phyloP scores from a whole-genome alignment of 139 green algal species.

The Coelastrella sp. region DNA sequence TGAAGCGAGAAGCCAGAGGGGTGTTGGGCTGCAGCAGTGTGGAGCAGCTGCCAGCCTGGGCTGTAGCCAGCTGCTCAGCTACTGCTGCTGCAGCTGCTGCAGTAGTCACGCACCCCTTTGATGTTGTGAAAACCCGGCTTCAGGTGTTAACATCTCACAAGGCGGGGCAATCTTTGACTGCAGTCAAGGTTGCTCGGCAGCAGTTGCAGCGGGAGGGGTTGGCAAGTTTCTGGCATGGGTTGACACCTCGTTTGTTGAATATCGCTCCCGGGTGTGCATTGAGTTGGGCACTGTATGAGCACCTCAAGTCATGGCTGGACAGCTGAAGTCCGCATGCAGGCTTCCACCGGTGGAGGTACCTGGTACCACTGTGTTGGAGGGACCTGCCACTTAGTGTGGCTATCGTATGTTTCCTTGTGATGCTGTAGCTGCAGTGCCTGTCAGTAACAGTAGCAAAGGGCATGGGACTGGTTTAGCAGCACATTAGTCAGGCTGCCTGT shows the following conservation, averaged over 20 bases:
- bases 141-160: constrained; percentile 72
- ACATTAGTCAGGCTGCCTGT: no score
- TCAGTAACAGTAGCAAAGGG: no score
- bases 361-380: neutral
- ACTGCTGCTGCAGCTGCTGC: constrained; percentile 31
- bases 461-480: no score
- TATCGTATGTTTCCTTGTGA: no score
- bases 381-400: no score
- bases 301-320: constrained; percentile 63
- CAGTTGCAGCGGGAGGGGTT: constrained; percentile 64
- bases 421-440: no score
- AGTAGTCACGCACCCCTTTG: constrained; percentile 79
- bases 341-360: no score
- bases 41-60: constrained; percentile 50
- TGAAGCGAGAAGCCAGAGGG: constrained; percentile 55
- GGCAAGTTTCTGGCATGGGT: constrained; percentile 59
- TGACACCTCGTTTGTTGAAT: constrained; percentile 69
- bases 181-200: constrained; percentile 44
- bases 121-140: constrained; percentile 90
- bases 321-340: neutral
- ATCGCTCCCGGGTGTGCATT: constrained; percentile 74
- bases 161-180: constrained; percentile 5
- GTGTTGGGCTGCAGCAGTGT: neutral
- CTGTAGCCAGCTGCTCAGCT: constrained; percentile 58
- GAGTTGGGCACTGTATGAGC: constrained; percentile 80